These are phyloP conservation scores for Vigna reflexopilosa DNA, from an alignment of 306 rosid species.

Conservation along the genomic window DNA sequence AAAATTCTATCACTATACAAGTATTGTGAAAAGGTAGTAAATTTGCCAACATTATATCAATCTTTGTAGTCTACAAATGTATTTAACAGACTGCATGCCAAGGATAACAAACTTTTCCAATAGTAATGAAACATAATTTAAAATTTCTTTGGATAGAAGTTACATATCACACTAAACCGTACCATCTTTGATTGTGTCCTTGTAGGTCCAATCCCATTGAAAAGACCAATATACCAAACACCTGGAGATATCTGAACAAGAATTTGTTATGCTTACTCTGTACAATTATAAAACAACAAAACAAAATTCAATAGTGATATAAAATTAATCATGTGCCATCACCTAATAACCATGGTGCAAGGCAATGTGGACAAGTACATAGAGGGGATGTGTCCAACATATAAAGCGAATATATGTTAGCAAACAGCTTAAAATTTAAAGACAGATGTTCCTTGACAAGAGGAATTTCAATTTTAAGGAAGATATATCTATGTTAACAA, in stretches of 20 bases:
- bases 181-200: constrained; percentile 93
- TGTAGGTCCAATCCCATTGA: constrained; percentile 84
- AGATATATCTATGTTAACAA: background rate
- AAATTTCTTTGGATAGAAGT: constrained; percentile 1
- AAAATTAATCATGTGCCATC: background rate
- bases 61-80: background rate
- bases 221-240: constrained; percentile 84
- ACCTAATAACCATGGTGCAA: background rate
- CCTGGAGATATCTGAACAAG: constrained; percentile 85
- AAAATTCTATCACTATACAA: background rate
- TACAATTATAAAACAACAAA: background rate
- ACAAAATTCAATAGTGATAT: constrained; percentile 24
- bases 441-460: background rate
- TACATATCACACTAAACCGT: constrained; percentile 18
- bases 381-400: background rate
- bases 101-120: background rate
- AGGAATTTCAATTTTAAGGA: constrained; percentile 16
- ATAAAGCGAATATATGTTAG: background rate
- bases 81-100: background rate
- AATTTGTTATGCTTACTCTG: constrained; percentile 27
- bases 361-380: background rate
- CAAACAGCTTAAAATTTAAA: constrained; percentile 6
- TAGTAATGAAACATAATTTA: background rate
- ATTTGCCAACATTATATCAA: background rate
- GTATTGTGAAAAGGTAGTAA: background rate